phyloP scores from a whole-genome alignment of 2,329 filamentous ascomycete species.

The Helotiales sp. region DNA sequence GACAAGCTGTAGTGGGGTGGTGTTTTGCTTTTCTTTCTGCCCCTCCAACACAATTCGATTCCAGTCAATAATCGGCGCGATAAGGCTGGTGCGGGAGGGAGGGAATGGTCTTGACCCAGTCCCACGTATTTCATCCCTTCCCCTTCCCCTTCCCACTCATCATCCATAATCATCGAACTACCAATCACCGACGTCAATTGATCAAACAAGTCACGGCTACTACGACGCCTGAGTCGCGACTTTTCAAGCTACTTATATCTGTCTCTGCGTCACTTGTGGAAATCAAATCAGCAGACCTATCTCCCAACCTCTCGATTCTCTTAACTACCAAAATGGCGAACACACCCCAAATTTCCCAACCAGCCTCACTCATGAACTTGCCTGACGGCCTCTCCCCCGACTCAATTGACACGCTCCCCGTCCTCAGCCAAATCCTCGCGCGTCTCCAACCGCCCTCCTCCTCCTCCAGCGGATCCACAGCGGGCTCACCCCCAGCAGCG shows the following conservation, averaged over 20 bases:
- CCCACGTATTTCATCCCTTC: not conserved
- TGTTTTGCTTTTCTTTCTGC: conserved; percentile 27
- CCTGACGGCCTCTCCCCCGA: conserved; percentile 76
- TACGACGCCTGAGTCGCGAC: not conserved
- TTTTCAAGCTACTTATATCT: not conserved
- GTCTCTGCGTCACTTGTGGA: not conserved
- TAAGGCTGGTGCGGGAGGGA: conserved; percentile 11
- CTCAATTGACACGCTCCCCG: conserved; percentile 83
- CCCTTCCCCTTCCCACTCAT: not conserved
- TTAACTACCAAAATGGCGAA: conserved; percentile 11
- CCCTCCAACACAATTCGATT: conserved; percentile 31
- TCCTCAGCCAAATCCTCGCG: conserved; percentile 77
- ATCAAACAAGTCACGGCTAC: not conserved
- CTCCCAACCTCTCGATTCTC: not conserved
- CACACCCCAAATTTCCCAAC: conserved; percentile 40
- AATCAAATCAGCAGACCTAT: not conserved
- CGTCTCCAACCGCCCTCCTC: conserved; percentile 64
- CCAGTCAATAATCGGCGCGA: conserved; percentile 24
- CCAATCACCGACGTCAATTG: not conserved
- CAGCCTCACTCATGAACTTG: conserved; percentile 42
- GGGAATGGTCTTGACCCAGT: not conserved
- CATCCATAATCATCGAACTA: no score
- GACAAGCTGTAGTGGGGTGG: conserved; percentile 30
- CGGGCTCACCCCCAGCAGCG: conserved; percentile 40
- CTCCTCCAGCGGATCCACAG: conserved; percentile 32